Evolutionary conservation across 805 yeast species (phyloP).

Genomic region (Yamadazyma scolyti): DNA sequence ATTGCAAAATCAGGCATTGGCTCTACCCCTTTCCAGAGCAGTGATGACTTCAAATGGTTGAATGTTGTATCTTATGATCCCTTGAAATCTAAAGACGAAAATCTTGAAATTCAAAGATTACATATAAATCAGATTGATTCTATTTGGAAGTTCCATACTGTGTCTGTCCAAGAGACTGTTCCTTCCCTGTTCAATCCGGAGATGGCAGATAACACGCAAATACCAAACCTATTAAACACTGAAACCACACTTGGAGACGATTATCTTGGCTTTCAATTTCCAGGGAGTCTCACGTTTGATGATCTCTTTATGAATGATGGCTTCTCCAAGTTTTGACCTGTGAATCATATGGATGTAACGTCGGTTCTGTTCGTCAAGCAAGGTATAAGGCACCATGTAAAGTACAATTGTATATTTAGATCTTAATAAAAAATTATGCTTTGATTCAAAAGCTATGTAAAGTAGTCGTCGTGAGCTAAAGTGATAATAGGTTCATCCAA

Average conservation of each 20-base stretch:
- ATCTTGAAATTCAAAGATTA: slow-evolving; percentile 8
- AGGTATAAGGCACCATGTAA: too few relatives aligned
- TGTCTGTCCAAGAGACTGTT: slow-evolving; percentile 4
- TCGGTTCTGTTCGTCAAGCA: too few relatives aligned
- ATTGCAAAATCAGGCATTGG: background rate
- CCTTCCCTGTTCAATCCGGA: slow-evolving; percentile 8
- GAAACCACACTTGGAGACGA: too few relatives aligned
- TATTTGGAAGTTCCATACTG: slow-evolving; percentile 7
- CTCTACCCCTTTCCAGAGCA: background rate
- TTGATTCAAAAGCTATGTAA: too few relatives aligned
- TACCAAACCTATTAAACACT: slow-evolving; percentile 7
- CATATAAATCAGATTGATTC: slow-evolving; percentile 9
- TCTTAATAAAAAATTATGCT: too few relatives aligned
- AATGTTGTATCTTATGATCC: slow-evolving; percentile 9
- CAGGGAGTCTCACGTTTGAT: too few relatives aligned
- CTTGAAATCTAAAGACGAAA: slow-evolving; percentile 5
- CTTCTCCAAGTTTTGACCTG: too few relatives aligned
- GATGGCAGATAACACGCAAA: slow-evolving; percentile 5
- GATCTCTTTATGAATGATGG: too few relatives aligned
- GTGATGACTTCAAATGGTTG: slow-evolving; percentile 7
- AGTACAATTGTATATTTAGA: too few relatives aligned
- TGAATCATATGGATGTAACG: too few relatives aligned
- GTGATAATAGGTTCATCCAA: slow-evolving; percentile 5
- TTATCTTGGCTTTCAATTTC: too few relatives aligned
- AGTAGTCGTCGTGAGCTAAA: slow-evolving; percentile 11